Evolutionary conservation across 257 asterid species (phyloP), one percentile per base, ranked within the genome.

Genomic region (Solanum sparsipilum): DNA sequence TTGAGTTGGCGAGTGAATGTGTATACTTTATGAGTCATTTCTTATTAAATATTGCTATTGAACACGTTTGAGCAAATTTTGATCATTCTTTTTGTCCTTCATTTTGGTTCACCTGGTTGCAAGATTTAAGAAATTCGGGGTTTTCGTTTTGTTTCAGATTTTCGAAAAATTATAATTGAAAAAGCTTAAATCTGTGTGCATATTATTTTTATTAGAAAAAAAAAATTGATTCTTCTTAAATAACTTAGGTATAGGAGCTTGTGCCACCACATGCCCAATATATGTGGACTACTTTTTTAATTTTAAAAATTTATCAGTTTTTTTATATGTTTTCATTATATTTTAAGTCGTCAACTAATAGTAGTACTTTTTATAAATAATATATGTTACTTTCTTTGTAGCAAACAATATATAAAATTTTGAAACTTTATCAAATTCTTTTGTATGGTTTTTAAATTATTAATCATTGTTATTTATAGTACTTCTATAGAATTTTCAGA

Each of bases 1-100:
- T 84, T 23, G 72, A 87, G 86, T 87, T 73, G 38, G 74, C 4
- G 89, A 74, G 89, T 89, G 65, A n/a, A 70, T 34, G 83, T 75
- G 67, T 89, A 73, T 86, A 32, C 9, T 73, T 82, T 73, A 48
- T 29, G 88, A 83, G 85, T 81, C 85, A 46, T 81, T 81, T 48
- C 67, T 31, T 81, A 46, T 81, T 16, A 18, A 46, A 9, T 81
- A 81, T 48, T 81, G 85, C 70, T 29, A 81, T 44, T 46, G 85
- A 46, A 81, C 85, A 48, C 25, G 41, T 46, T 27, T 81, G 70
- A 81, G 85, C 70, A 81, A 81, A 18, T 81, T 81, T 78, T 81
- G 65, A 79, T 27, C 52, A 16, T 46, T 46, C 68, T 81, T 79
- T 15, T 81, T 46, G 27, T 27, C 52, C 9, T 46, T 46, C 68